Conservation (phyloP, 1,284 basidiomycete species). For the Cutaneotrichosporon spelunceum region DNA sequence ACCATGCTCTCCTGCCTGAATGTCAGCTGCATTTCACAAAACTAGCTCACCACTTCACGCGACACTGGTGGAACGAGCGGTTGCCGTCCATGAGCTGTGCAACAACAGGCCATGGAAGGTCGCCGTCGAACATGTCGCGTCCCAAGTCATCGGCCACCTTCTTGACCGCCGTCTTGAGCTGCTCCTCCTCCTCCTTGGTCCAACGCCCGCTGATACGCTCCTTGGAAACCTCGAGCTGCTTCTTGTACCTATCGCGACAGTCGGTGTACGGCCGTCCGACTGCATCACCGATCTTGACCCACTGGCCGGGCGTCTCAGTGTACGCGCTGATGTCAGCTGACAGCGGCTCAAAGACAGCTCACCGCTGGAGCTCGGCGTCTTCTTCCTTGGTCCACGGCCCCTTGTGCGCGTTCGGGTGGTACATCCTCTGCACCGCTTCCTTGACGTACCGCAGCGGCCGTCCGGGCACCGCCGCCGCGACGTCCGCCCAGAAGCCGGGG, state of each 20-base stretch:
- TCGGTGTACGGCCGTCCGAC: slow-evolving; percentile 41
- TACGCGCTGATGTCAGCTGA: slow-evolving; percentile 30
- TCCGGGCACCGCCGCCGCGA: slow-evolving; percentile 39
- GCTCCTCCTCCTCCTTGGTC: slow-evolving; percentile 27
- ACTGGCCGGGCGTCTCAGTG: slow-evolving; percentile 29
- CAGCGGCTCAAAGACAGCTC: not conserved
- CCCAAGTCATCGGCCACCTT: slow-evolving; percentile 27
- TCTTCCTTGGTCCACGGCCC: slow-evolving; percentile 41
- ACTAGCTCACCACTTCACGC: slow-evolving; percentile 34
- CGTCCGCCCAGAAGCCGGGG: slow-evolving; percentile 39
- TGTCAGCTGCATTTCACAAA: not conserved
- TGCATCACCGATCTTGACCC: slow-evolving; percentile 36
- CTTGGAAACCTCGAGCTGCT: slow-evolving; percentile 26
- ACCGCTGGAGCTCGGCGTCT: slow-evolving; percentile 36
- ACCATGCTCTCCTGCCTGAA: slow-evolving; percentile 16
- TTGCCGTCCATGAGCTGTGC: slow-evolving; percentile 28
- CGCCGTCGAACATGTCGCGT: slow-evolving; percentile 19
- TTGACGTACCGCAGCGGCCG: slow-evolving; percentile 43
- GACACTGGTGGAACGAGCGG: slow-evolving; percentile 29
- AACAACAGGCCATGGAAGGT: slow-evolving; percentile 38
- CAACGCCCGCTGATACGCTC: slow-evolving; percentile 26
- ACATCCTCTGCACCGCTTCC: slow-evolving; percentile 37
- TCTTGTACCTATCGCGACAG: slow-evolving; percentile 40
- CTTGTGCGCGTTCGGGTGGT: slow-evolving; percentile 41
- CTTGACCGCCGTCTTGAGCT: slow-evolving; percentile 25